Percentiles rank a stretch among this genome's conserved stretches.
These are phyloP conservation scores for Arthroderma sp. DNA, from an alignment of 2,329 filamentous ascomycete genomes.

Conservation along the genomic window DNA sequence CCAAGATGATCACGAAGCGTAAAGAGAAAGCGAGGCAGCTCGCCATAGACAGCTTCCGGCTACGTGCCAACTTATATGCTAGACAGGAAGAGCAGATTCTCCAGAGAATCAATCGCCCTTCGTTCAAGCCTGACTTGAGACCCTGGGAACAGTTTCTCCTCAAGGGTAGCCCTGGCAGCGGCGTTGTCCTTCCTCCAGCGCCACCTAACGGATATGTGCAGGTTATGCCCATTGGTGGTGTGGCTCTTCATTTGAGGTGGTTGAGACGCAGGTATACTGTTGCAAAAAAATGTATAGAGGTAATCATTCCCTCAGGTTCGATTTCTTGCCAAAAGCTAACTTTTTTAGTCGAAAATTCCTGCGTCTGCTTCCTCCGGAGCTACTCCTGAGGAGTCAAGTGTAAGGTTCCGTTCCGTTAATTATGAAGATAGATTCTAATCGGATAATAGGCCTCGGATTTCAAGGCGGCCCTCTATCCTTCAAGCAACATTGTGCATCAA, in stretches of 20 bases:
- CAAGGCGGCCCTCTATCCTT: neutral
- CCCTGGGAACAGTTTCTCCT: conserved; percentile 15
- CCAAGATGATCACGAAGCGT: neutral
- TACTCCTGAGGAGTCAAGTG: neutral
- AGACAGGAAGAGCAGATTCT: conserved; percentile 7
- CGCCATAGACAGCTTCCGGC: neutral
- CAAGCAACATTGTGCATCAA: neutral
- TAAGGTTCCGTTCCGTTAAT: neutral
- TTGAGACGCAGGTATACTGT: conserved; percentile 3
- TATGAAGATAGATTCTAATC: neutral
- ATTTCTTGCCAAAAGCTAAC: neutral
- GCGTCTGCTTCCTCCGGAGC: neutral
- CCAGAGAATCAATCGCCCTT: conserved; percentile 8
- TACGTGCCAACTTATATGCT: conserved; percentile 6
- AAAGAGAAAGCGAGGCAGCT: neutral
- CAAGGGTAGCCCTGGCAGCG: conserved; percentile 11
- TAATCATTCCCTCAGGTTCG: neutral
- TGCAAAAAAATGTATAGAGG: conserved; percentile 4
- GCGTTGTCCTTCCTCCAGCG: conserved; percentile 5
- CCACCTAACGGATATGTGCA: conserved; percentile 7
- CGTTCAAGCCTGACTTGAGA: conserved; percentile 7
- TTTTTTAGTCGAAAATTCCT: neutral
- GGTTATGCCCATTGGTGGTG: conserved; percentile 11
- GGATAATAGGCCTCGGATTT: neutral
- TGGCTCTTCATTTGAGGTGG: conserved; percentile 11